phyloP scores from a whole-genome alignment of 495 filamentous ascomycete genomes.

The Haplographium delicatum region DNA sequence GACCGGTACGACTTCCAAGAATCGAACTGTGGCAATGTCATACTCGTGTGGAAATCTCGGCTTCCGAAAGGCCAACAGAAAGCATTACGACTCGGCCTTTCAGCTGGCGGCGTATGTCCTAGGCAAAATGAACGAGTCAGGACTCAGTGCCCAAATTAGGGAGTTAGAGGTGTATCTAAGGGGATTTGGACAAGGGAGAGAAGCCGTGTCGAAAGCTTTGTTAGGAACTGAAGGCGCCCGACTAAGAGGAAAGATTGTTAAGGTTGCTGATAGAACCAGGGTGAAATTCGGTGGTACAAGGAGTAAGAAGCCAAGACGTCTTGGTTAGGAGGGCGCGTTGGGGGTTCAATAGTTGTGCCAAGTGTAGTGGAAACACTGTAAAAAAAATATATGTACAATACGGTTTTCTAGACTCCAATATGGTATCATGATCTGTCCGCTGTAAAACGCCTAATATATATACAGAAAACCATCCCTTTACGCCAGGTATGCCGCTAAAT shows the following conservation, averaged over 20 bases:
- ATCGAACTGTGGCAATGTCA: constrained; percentile 69
- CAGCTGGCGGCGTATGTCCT: constrained; percentile 78
- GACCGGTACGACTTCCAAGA: constrained; percentile 20
- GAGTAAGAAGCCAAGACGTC: constrained; percentile 70
- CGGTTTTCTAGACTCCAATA: constrained; percentile 3
- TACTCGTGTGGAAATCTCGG: constrained; percentile 77
- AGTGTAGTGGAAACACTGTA: too few species aligned
- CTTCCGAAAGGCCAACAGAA: constrained; percentile 72
- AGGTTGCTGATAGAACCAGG: constrained; percentile 76
- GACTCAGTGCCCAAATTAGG: constrained; percentile 53
- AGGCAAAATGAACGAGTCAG: constrained; percentile 69
- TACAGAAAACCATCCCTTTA: background rate
- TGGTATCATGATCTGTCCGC: constrained; percentile 19
- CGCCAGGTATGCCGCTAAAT: constrained; percentile 6
- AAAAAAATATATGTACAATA: constrained; percentile 21
- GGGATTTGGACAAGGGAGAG: constrained; percentile 78
- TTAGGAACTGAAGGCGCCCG: constrained; percentile 75
- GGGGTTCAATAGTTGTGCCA: constrained; percentile 11
- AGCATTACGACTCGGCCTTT: constrained; percentile 87
- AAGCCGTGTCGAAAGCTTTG: constrained; percentile 83
- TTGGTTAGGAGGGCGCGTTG: constrained; percentile 51
- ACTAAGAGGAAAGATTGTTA: constrained; percentile 62
- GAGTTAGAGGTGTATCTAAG: constrained; percentile 72
- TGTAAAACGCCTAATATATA: constrained; percentile 16
- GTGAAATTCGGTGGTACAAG: constrained; percentile 95